These are phyloP conservation scores for Pyrenochaeta sp. DNA, from an alignment of 2,329 filamentous ascomycete genomes.

Conservation along the genomic window DNA sequence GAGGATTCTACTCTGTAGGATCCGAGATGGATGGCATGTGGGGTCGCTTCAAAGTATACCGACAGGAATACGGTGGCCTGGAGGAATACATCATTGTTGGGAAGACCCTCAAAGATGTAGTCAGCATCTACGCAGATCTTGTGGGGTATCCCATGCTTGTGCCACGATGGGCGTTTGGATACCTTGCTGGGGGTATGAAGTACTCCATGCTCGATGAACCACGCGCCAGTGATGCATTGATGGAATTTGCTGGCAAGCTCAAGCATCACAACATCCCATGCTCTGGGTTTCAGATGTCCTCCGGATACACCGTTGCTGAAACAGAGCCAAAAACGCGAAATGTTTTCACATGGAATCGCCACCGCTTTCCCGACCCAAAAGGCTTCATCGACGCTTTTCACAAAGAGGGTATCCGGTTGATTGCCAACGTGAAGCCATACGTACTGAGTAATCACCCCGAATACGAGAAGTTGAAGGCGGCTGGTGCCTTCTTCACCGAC, in stretches of 20 bases:
- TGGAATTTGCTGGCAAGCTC: conserved; percentile 69
- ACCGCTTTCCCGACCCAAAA: conserved; percentile 74
- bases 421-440: conserved; percentile 79
- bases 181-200: conserved; percentile 73
- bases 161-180: conserved; percentile 77
- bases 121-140: conserved; percentile 71
- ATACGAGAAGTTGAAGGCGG: conserved; percentile 67
- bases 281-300: conserved; percentile 76
- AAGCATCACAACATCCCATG: conserved; percentile 73
- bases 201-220: conserved; percentile 67
- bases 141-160: conserved; percentile 74
- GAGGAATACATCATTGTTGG: conserved; percentile 76
- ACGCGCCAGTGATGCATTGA: conserved; percentile 63
- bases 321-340: conserved; percentile 73
- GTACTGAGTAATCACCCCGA: conserved; percentile 72
- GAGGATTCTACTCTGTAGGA: conserved; percentile 72
- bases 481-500: conserved; percentile 71
- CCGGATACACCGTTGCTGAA: conserved; percentile 75
- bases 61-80: conserved; percentile 75
- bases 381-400: conserved; percentile 70
- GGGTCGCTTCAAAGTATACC: conserved; percentile 77
- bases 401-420: conserved; percentile 69
- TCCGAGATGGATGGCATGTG: conserved; percentile 79
- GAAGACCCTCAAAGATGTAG: conserved; percentile 70
- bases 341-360: conserved; percentile 75